Evolutionary conservation across 2,329 filamentous ascomycete species (phyloP), one percentile per base, ranked within the genome.

Genomic region (Botrytis paeoniae): DNA sequence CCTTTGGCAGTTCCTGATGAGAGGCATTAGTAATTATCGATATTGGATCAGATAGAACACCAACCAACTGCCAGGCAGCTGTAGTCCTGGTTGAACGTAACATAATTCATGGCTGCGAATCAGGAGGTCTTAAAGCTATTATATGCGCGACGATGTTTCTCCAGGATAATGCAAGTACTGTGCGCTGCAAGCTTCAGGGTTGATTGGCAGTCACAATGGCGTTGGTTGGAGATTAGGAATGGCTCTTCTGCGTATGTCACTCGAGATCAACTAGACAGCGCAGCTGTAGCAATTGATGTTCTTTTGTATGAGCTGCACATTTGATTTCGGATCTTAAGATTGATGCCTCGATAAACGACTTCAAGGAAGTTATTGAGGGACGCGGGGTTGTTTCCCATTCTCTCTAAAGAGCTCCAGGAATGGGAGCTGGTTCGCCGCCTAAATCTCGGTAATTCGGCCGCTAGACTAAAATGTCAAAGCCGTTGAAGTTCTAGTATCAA

Each of bases 11-110:
- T 98, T 75, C 94, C 94, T 96, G 75, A 79, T 75, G 76, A 73
- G 69, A 70, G 39, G 32, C 41, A 66, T 51, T 62, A 66, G 71
- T 61, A 51, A 54, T 37, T 37, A 71, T 32, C n/a, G 43, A 22
- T 45, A 35, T 51, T 54, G 32, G 48, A 45, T 54, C 69, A 45
- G 70, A 70, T 43, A 35, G 73, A 48, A 39, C n/a, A 83, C 91
- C 81, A 86, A 94, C 94, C 95, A 78, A 99, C 95, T 85, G 95
- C 95, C 77, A 99, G 88, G 83, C 95, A 95, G 87, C 93, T 97
- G 85, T 97, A 94, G 86, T 99, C 96, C 86, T 99, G 96, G 84
- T 99, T 99, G 84, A 98, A 99, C 60, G 95, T 98, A 80, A 99
- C 94, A 84, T 97, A 99, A 84, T 99, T 99, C 86, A 98, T 94